These are phyloP conservation scores for Calophaca sinica DNA, from an alignment of 306 rosid genomes.

Conservation along the genomic window DNA sequence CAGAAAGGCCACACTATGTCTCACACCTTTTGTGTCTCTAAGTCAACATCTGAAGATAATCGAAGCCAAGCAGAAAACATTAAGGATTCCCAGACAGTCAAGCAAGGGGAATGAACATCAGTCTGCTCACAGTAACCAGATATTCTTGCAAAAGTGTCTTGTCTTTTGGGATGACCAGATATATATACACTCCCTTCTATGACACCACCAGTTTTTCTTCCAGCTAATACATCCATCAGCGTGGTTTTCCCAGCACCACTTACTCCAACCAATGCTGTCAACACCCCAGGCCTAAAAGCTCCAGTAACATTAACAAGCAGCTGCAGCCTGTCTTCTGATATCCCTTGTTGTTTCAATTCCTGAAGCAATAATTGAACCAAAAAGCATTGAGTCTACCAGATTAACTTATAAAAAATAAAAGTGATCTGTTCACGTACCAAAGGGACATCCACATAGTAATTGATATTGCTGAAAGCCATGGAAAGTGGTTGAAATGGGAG, in stretches of 20 bases:
- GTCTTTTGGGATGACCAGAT: constrained; percentile 93
- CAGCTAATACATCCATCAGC: constrained; percentile 97
- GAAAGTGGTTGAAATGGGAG: constrained; percentile 97
- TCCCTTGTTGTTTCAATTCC: constrained; percentile 96
- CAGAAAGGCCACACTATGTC: constrained; percentile 22
- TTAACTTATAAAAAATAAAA: constrained; percentile 10
- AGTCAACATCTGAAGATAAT: constrained; percentile 80
- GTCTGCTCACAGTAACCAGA: constrained; percentile 98
- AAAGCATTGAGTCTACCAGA: constrained; percentile 41
- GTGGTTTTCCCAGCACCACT: constrained; percentile 99
- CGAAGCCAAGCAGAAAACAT: constrained; percentile 97
- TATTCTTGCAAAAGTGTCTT: constrained; percentile 93
- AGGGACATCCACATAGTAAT: constrained; percentile 93
- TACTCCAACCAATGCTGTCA: constrained; percentile 95
- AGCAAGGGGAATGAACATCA: constrained; percentile 94
- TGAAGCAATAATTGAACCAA: constrained; percentile 61
- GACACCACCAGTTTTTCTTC: constrained; percentile 92
- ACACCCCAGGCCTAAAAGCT: constrained; percentile 90
- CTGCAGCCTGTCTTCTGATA: constrained; percentile 80
- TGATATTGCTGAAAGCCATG: constrained; percentile 92
- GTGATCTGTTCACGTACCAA: constrained; percentile 61
- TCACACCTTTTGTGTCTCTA: constrained; percentile 74
- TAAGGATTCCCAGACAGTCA: constrained; percentile 89
- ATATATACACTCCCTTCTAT: constrained; percentile 78
- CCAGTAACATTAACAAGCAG: constrained; percentile 86